Evolutionary conservation across 2,329 filamentous ascomycete species (phyloP), one percentile per base, ranked within the genome.

Genomic region (Ambrosiella xylebori): DNA sequence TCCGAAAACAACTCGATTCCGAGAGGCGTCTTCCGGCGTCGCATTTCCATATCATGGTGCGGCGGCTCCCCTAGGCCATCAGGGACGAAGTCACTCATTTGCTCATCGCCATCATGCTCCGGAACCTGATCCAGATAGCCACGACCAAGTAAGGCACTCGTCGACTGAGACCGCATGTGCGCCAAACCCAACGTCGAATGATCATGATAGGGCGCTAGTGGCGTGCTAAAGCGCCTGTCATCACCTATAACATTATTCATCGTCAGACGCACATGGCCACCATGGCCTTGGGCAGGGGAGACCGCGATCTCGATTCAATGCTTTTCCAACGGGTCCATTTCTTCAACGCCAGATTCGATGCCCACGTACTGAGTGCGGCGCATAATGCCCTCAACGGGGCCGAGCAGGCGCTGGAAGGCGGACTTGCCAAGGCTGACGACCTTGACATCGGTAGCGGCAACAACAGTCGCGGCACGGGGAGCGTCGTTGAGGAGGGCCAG

Each of bases 341-440:
- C 78, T 67, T 85, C 80, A 7, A 83, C 80, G 5, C 80, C 79
- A 19, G 77, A 75, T 68, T 75, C 77, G 64, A 81, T 75, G 35
- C 75, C 76, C 61, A 77, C 73, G 64, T 84, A 84, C 66, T 76
- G 76, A 52, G 79, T 88, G 66, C 93, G 80, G 70, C 93, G 79
- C 87, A 98, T 88, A 68, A 97, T 94, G 61, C 88, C 84, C 71
- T 95, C 89, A 36, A 97, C 90, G 0, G 91, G 90, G 1, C 93
- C 93, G 39, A 98, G 75, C 65, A 98, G 74, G 64, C 93, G 79
- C 74, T 96, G 91, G 72, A 98, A 98, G 5, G 91, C 93, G 65
- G 88, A 88, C 71, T 96, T 95, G 64, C 89, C 89, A 53, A 98
- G 75, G 54, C 84, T 88, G 3, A 91, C 93, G 55, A 97, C 88